Evolutionary conservation across 768 basidiomycete species (phyloP), one percentile per base, ranked within the genome.

Genomic region (Mycena belliarum): DNA sequence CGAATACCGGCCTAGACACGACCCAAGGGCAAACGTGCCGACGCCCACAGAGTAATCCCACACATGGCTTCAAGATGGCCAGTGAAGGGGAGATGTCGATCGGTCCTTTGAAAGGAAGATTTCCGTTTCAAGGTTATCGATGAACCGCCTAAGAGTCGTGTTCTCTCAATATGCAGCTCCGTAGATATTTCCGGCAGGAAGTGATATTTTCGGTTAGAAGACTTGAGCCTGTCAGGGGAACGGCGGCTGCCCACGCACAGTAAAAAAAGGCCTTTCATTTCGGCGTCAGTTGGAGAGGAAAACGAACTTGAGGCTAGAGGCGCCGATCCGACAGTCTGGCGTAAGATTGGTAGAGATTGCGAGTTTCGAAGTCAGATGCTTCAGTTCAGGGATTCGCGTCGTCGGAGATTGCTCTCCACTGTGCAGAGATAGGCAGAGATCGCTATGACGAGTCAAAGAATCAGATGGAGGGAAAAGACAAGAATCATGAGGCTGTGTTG

Each of bases 111-210:
- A 44, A 50, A 37, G 48, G 55, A 56, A 56, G 44, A 21, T 35
- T 49, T 16, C 55, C 48, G 6, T 3, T 49, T 56, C n/a, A 32
- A 49, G 47, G 28, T 44, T 50, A 56, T 56, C 55, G 55, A 56
- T 56, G 55, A 12, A n/a, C 25, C 33, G 33, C 33, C 12, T 35
- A 15, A 16, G 12, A 29, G 20, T 7, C 18, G 37, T 38, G 37
- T 32, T 1, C 4, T 9, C 24, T 20, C 12, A 15, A 2, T 2
- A 2, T 2, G 43, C 43, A 23, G 24, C 26, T 29, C 28, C 3
- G 16, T 11, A 18, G 23, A 16, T 45, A 7, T 20, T 45, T 6
- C 25, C 15, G 15, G 12, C 43, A 16, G 14, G 15, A 2, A 15
- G 10, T 25, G 12, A 15, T 44, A 26, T 44, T 14, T 7, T 44